These are phyloP conservation scores for Backusella psychrophila DNA, from an alignment of 192 early-diverging fungal species.

Conservation along the genomic window DNA sequence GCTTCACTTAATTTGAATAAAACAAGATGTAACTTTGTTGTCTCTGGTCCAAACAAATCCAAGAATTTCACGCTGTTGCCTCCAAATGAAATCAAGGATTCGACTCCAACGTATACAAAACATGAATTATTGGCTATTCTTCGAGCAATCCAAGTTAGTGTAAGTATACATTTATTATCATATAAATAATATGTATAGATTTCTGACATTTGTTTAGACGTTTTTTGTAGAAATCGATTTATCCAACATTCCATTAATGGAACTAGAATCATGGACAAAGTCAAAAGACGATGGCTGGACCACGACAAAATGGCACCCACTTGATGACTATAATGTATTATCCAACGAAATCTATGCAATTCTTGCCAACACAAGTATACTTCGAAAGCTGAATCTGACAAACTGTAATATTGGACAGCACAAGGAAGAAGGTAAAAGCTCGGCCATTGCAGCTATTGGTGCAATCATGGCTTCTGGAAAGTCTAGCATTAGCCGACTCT, in stretches of 20 bases:
- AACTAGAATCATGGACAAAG: conserved; percentile 24
- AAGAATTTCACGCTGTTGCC: conserved; percentile 9
- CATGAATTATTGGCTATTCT: conserved; percentile 33
- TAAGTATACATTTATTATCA: conserved; percentile 8
- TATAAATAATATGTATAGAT: neutral
- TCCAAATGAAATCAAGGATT: conserved; percentile 20
- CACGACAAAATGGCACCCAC: neutral
- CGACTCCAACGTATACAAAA: conserved; percentile 1
- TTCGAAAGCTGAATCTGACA: neutral
- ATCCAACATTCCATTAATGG: neutral
- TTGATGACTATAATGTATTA: neutral
- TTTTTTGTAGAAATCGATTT: conserved; percentile 1
- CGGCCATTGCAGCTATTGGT: neutral
- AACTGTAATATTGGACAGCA: neutral
- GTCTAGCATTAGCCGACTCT: neutral
- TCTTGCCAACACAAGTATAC: neutral
- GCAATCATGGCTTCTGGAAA: neutral
- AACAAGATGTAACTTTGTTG: neutral
- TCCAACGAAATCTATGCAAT: neutral
- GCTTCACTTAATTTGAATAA: conserved; percentile 35
- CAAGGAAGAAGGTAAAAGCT: neutral
- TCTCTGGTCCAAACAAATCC: neutral
- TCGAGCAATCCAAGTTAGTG: conserved; percentile 23
- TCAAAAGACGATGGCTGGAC: conserved; percentile 26
- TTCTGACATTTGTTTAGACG: neutral